A percentile compares a stretch with the other conserved stretches of the same genome.
Evolutionary conservation across 2,329 filamentous ascomycete genomes (phyloP).

Genomic region (Calonectria multiphialidica): DNA sequence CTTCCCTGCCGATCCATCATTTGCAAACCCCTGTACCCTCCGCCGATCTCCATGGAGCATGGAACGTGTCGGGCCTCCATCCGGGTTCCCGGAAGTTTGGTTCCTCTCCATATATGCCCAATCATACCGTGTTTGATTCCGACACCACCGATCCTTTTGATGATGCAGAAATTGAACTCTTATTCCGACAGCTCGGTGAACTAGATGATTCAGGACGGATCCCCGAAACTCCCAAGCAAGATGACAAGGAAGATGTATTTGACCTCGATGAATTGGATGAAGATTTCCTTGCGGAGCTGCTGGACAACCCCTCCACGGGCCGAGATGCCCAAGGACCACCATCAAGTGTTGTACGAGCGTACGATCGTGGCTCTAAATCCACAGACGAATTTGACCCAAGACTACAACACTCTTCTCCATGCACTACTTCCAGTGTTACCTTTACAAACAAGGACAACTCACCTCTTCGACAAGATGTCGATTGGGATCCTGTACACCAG

Average conservation of each 20-base stretch:
- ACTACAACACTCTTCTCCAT: conserved; percentile 50
- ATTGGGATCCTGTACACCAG: conserved; percentile 52
- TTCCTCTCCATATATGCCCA: neutral
- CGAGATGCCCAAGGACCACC: conserved; percentile 34
- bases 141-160: conserved; percentile 3
- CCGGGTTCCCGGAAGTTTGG: neutral
- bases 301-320: conserved; percentile 13
- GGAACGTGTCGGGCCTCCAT: neutral
- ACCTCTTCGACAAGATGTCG: conserved; percentile 52
- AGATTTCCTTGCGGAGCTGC: conserved; percentile 29
- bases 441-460: conserved; percentile 15
- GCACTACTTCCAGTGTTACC: neutral
- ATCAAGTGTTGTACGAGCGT: conserved; percentile 49
- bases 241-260: conserved; percentile 5
- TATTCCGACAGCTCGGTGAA: conserved; percentile 17
- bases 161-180: conserved; percentile 33
- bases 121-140: neutral
- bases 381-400: conserved; percentile 51
- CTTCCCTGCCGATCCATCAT: neutral
- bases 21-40: conserved; percentile 13
- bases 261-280: conserved; percentile 28
- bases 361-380: conserved; percentile 49
- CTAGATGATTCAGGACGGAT: neutral
- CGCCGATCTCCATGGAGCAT: neutral
- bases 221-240: neutral